Percentiles rank a stretch among this genome's conserved stretches.
Conservation (phyloP, 2,329 filamentous ascomycete species). For the Emergomyces africanus region DNA sequence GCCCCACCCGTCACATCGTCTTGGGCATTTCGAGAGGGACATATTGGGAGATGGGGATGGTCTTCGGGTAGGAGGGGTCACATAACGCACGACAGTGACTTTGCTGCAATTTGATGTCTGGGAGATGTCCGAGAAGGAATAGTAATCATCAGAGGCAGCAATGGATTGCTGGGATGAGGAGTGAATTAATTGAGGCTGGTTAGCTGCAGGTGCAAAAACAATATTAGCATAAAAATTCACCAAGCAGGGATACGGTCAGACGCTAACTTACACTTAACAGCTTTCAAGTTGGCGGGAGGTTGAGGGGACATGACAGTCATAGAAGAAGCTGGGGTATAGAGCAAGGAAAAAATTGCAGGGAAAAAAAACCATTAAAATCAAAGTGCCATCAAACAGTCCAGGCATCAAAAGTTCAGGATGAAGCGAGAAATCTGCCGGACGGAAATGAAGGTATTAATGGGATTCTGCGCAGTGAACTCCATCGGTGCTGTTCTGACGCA, state of each 20-base stretch:
- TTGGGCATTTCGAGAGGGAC: constrained; percentile 17
- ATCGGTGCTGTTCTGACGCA: background rate
- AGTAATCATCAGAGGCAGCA: constrained; percentile 38
- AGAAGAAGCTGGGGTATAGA: constrained; percentile 8
- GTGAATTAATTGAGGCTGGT: constrained; percentile 31
- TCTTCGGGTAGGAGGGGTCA: constrained; percentile 30
- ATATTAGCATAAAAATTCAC: constrained; percentile 6
- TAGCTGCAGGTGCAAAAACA: constrained; percentile 21
- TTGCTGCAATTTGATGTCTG: constrained; percentile 22
- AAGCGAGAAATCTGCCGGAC: background rate
- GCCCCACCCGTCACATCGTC: constrained; percentile 11
- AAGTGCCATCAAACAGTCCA: background rate
- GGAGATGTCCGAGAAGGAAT: constrained; percentile 33
- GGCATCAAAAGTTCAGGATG: background rate
- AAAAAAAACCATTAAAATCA: background rate
- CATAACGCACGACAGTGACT: constrained; percentile 29
- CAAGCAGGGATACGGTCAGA: constrained; percentile 3
- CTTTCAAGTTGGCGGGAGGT: constrained; percentile 20
- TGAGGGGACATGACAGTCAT: constrained; percentile 16
- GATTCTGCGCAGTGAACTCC: too few relatives aligned
- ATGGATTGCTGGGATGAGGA: constrained; percentile 34
- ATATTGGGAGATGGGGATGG: constrained; percentile 17
- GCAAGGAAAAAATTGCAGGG: background rate
- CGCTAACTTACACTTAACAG: constrained; percentile 27
- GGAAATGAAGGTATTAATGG: constrained; percentile 2